phyloP scores from a whole-genome alignment of 768 basidiomycete species.

The Lactarius vividus region DNA sequence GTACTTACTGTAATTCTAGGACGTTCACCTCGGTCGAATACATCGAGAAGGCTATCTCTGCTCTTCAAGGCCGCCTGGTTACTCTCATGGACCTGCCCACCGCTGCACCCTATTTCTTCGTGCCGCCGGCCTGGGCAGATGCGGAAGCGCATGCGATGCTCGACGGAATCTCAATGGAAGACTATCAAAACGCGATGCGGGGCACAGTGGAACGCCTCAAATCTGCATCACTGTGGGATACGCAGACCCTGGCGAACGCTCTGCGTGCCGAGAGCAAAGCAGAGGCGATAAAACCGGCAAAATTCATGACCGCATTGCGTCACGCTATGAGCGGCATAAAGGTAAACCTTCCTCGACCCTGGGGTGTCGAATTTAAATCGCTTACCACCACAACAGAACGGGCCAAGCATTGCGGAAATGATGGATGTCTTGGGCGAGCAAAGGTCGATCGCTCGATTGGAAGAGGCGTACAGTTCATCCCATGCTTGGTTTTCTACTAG shows the following conservation, averaged over 20 bases:
- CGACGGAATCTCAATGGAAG: constrained; percentile 38
- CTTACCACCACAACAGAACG: constrained; percentile 29
- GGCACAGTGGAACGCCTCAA: constrained; percentile 34
- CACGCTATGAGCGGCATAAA: constrained; percentile 81
- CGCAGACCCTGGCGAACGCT: constrained; percentile 36
- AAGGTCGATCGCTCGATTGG: constrained; percentile 31
- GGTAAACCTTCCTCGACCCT: constrained; percentile 41
- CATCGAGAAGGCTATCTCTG: constrained; percentile 20
- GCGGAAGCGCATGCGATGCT: constrained; percentile 56
- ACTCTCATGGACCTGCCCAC: constrained; percentile 69
- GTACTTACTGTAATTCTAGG: constrained; percentile 6
- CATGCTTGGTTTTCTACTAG: constrained; percentile 16
- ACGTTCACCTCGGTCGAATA: constrained; percentile 11
- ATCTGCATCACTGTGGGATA: constrained; percentile 39
- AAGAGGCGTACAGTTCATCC: constrained; percentile 12
- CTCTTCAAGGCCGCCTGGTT: constrained; percentile 63
- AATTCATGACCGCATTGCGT: constrained; percentile 70
- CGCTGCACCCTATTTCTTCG: constrained; percentile 76
- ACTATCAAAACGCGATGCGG: constrained; percentile 41
- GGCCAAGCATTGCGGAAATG: constrained; percentile 36
- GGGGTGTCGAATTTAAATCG: not conserved
- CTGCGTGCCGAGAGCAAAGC: constrained; percentile 46
- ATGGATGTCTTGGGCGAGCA: constrained; percentile 34
- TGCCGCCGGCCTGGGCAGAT: constrained; percentile 57
- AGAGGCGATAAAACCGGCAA: constrained; percentile 43